Percentiles rank a stretch among this genome's conserved stretches.
phyloP scores from a whole-genome alignment of 306 rosid species.

The Acacia confusa region DNA sequence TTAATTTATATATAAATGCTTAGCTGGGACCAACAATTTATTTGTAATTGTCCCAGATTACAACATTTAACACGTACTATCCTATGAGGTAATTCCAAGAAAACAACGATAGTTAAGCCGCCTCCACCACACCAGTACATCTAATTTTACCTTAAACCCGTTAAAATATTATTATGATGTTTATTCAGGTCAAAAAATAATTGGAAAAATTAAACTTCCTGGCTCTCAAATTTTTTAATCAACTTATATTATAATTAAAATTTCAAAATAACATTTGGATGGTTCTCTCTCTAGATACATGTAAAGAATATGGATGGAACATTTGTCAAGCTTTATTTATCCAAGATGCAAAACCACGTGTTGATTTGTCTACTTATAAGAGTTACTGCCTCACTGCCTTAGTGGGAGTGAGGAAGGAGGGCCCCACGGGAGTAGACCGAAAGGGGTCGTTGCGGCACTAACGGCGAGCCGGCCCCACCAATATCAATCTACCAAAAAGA shows the following conservation, averaged over 20 bases:
- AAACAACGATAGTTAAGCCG: not conserved
- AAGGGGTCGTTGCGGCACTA: constrained; percentile 15
- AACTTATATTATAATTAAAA: too few species aligned
- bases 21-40: too few species aligned
- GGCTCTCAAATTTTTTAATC: not conserved
- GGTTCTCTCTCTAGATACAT: too few species aligned
- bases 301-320: too few species aligned
- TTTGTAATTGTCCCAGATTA: not conserved
- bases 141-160: not conserved
- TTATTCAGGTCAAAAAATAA: not conserved
- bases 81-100: too few species aligned
- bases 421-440: constrained; percentile 26
- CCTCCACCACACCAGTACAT: not conserved
- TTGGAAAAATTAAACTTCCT: too few species aligned
- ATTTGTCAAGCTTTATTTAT: not conserved
- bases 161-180: not conserved
- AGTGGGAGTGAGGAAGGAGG: not conserved
- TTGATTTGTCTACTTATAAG: not conserved
- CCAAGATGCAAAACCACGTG: not conserved
- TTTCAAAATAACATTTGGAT: too few species aligned
- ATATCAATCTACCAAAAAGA: not conserved
- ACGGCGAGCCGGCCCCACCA: not conserved
- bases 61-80: not conserved
- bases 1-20: too few species aligned
- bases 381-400: not conserved